phyloP scores from a whole-genome alignment of 352 stramenopile species.

The Globisporangium ultimum region DNA sequence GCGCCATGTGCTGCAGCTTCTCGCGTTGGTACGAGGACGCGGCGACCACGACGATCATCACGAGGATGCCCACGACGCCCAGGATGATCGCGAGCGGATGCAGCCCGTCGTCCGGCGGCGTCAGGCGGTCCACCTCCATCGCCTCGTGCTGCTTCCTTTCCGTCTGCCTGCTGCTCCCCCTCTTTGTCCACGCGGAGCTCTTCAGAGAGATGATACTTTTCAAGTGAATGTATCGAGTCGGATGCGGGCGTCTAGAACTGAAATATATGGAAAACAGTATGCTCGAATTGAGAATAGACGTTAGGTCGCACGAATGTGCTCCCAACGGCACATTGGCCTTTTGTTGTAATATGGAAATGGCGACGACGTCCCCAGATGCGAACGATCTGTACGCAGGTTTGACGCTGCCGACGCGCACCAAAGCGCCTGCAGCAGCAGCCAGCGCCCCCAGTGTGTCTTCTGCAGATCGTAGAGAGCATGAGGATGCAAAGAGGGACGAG shows the following conservation, averaged over 20 bases:
- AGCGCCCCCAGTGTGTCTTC: not conserved
- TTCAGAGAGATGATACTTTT: not conserved
- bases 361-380: not conserved
- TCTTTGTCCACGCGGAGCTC: conserved; percentile 9
- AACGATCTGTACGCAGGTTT: conserved; percentile 62
- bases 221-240: no score
- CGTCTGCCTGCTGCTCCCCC: not conserved
- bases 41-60: conserved; percentile 60
- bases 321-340: not conserved
- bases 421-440: not conserved
- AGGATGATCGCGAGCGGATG: conserved; percentile 69
- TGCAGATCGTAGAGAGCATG: not conserved
- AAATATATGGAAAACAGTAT: no score
- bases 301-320: conserved; percentile 10
- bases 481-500: not conserved
- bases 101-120: conserved; percentile 23
- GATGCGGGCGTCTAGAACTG: no score
- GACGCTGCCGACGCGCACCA: conserved; percentile 40
- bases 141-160: not conserved
- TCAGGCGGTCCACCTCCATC: conserved; percentile 18
- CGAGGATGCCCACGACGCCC: conserved; percentile 52
- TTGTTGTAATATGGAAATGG: not conserved
- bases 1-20: conserved; percentile 74
- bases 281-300: no score
- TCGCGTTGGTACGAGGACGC: conserved; percentile 80